Base-by-base conservation (phyloP, 1,284 basidiomycete species). In the Entoloma clypeatum region DNA sequence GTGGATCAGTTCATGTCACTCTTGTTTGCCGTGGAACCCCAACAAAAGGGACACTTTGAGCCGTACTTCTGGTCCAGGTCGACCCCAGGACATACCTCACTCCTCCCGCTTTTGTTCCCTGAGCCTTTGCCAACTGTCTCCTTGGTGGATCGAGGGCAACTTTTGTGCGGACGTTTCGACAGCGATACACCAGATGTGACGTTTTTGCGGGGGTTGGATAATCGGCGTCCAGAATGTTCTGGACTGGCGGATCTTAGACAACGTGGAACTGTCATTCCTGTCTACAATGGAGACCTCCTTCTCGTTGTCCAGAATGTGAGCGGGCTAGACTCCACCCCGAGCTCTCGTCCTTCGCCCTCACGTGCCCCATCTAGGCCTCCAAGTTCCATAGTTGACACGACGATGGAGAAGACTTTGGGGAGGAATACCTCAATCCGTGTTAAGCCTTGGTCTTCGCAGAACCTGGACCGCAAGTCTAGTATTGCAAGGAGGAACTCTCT, bases 1-100 rank as follows among this genome's bases (percentile, higher is more conserved):
- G 65, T 86, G 44, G 79, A 86, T 10, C 81, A 86, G 47, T 87
- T 86, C 53, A 82, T 86, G 74, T 77, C 81, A 0, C 68, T 88
- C 8, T 91, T 87, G 2, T 61, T 87, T 29, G 79, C 81, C 18
- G 77, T 80, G 10, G 87, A 91, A 54, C 78, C 86, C 9, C 73
- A 77, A 14, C 69, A 77, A 14, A 81, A 74, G 53, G 81, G 84
- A 4, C 62, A 82, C 7, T 87, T 84, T 44, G 83, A 86, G 49
- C 82, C 83, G 0, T 76, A 79, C 48, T 87, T 82, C 60, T 88
- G 83, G 84, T 64, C 70, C 9, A 72, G 73, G 29, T 50, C 69
- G 0, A 55, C 63, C n/a, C 52, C 67, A 1, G 54, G 58, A 3
- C 68, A 68, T 44, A 71, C 76, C 24, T 72, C 75, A 0, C 66